phyloP scores from a whole-genome alignment of 371 early-diverging fungal species.

The Mortierella sp. region DNA sequence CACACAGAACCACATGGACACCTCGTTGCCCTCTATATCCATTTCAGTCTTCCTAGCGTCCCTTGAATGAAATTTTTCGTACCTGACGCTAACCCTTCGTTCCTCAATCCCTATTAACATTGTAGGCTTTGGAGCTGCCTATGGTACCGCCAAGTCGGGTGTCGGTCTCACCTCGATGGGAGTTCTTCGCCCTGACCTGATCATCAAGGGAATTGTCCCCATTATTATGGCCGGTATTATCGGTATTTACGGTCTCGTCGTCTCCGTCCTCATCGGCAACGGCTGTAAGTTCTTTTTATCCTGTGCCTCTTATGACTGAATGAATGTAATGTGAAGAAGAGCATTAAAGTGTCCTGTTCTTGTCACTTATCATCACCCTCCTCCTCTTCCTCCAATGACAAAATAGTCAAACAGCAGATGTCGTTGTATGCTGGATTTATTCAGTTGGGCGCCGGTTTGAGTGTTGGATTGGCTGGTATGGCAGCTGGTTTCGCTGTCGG shows the following conservation, averaged over 20 bases:
- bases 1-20: neutral
- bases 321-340: neutral
- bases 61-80: neutral
- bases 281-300: constrained; percentile 67
- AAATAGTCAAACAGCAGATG: constrained; percentile 67
- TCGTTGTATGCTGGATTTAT: constrained; percentile 83
- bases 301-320: neutral
- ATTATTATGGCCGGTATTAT: constrained; percentile 97
- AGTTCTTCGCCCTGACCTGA: constrained; percentile 89
- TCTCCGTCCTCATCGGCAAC: constrained; percentile 85
- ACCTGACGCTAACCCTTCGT: neutral
- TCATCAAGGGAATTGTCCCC: constrained; percentile 90
- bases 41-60: neutral
- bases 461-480: constrained; percentile 90
- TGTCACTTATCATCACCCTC: constrained; percentile 9
- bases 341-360: neutral
- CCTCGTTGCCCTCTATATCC: neutral
- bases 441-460: constrained; percentile 88
- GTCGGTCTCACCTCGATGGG: constrained; percentile 92
- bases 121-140: constrained; percentile 91
- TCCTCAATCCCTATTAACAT: neutral
- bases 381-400: neutral
- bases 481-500: constrained; percentile 95
- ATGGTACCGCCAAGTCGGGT: constrained; percentile 94
- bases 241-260: constrained; percentile 92